Base-by-base conservation (phyloP, 2,329 filamentous ascomycete genomes). In the Penicillium janthinellum region DNA sequence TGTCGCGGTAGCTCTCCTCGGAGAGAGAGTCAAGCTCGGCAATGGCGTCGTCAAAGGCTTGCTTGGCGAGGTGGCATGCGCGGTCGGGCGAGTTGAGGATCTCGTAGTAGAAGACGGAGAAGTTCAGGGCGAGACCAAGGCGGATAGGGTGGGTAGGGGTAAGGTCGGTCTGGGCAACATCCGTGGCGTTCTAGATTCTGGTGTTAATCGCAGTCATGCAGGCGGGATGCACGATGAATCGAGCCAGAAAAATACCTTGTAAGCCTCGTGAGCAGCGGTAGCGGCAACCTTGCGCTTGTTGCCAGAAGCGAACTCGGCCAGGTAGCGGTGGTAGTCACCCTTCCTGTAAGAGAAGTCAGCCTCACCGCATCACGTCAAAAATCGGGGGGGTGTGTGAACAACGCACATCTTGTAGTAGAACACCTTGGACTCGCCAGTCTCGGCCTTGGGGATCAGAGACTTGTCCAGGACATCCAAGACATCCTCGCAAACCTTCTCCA, bases 101-200 rank as follows among this genome's bases (percentile, higher is more conserved):
- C 87, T 97, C 95, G 82, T 97, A 96, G 88, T 96, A 96, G 86
- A 97, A 97, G 75, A 97, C 94, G 67, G 93, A 97, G 88, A 98
- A 97, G 90, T 97, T 98, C 72, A 98, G 88, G 70, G 94, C 94
- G 75, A 98, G 90, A 80, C 94, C 94, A 68, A 98, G 91, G 75
- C 94, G 93, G 84, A 98, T 98, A 73, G 94, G 94, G 86, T 98
- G 94, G 64, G 95, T 98, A 65, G 94, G 94, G 65, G 94, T 94
- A 72, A 98, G 89, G 82, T 98, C 94, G 69, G 91, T 96, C 86
- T 97, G 94, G 72, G 95, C 95, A 75, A 98, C 94, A 75, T 97
- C 94, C 83, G 94, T 98, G 72, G 94, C 94, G 81, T 91, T 96
- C 92, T 67, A 54, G 59, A 54, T 22, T 17, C 22, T 7, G 4